Percentiles rank a stretch among this genome's conserved stretches.
These are phyloP conservation scores for Pythium rishiriense DNA, from an alignment of 352 stramenopile genomes.

Conservation along the genomic window DNA sequence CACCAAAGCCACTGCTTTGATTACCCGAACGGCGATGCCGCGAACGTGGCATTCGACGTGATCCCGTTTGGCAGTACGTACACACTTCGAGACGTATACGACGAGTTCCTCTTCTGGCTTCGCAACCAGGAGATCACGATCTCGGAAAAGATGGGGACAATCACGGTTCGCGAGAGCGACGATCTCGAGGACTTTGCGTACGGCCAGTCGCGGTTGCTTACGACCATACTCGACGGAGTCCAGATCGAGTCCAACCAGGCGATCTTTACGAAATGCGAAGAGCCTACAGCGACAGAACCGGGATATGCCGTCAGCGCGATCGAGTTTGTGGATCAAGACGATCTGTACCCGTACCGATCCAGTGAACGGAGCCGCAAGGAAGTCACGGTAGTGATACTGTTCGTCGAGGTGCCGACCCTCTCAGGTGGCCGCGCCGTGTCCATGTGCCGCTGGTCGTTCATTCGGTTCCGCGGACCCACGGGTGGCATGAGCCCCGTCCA, in stretches of 20 bases:
- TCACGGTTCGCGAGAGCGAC: constrained; percentile 23
- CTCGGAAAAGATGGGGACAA: background rate
- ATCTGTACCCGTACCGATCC: constrained; percentile 14
- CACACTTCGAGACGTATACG: constrained; percentile 15
- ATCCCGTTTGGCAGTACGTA: background rate
- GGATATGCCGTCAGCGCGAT: constrained; percentile 12
- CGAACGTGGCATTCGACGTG: constrained; percentile 5
- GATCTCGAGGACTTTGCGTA: constrained; percentile 5
- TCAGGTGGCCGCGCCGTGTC: background rate
- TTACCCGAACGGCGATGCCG: constrained; percentile 4
- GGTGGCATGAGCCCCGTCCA: background rate
- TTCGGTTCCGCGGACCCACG: constrained; percentile 1
- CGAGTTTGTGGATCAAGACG: constrained; percentile 23
- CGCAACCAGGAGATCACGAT: constrained; percentile 18
- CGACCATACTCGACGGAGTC: constrained; percentile 1
- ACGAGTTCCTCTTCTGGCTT: constrained; percentile 12
- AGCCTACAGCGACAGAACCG: background rate
- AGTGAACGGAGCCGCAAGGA: constrained; percentile 9
- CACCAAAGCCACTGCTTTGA: constrained; percentile 9
- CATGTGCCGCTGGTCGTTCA: constrained; percentile 16
- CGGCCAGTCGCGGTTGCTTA: constrained; percentile 11
- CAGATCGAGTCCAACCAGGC: constrained; percentile 16
- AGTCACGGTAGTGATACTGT: background rate
- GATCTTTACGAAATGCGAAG: constrained; percentile 7
- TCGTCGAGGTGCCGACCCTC: constrained; percentile 1